Base-by-base conservation (phyloP, 2,329 filamentous ascomycete genomes). In the Zasmidium cellare region DNA sequence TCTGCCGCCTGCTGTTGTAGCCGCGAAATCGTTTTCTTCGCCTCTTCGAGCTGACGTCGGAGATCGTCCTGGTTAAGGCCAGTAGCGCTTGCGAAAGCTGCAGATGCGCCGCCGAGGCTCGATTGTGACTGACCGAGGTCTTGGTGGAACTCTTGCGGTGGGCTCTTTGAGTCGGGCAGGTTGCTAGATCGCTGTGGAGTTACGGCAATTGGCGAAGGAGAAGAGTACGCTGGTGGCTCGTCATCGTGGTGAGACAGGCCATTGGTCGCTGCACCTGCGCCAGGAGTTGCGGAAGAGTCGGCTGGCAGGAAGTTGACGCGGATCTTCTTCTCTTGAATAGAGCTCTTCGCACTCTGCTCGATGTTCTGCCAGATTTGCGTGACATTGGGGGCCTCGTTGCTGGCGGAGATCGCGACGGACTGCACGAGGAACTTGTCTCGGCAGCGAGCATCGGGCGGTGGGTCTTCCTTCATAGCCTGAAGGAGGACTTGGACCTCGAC, bases 361-460 rank as follows among this genome's bases (percentile, higher is more conserved):
- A 89, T 80, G 84, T 82, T 80, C 67, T 81, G 85, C 86, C 92
- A 96, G 71, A 97, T 91, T 47, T 90, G 84, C 50, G 87, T 83
- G 62, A 96, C 86, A 72, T 89, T 96, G 58, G 83, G 82, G 69
- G 90, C 91, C 70, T 96, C 91, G 78, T 92, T 90, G 71, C 96
- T 90, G 63, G 87, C 82, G 20, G 88, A 88, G 65, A 97, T 90
- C 52, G 87, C 82, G 50, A 96, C 90, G 23, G 92, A 96, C 78
- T 97, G 93, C 35, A 97, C 93, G 55, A 97, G 85, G 76, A 97
- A 97, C 80, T 97, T 97, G 83, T 97, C 93, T 75, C 91, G 89
- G 80, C 94, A 99, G 76, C 91, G 92, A 62, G 89, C 87, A 74
- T 96, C 92, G 57, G 82, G 76, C 19, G 92, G 85, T 56, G 93